Conservation (phyloP, 768 basidiomycete genomes). For the Bullera alba region DNA sequence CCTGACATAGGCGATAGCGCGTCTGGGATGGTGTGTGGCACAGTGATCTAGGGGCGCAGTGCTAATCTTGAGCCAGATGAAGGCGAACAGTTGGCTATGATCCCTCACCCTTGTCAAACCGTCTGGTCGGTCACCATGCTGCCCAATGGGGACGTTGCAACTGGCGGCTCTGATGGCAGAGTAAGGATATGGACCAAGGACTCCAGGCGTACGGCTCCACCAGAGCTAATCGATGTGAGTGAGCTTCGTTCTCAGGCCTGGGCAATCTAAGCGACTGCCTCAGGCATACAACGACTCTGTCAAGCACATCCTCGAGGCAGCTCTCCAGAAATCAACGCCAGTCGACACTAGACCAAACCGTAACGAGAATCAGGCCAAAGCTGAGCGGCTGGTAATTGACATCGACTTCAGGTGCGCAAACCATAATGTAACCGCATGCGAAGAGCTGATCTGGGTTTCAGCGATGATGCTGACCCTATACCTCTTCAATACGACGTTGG, state of each 20-base stretch:
- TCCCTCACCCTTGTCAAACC: conserved; percentile 41
- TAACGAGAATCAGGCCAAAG: no score
- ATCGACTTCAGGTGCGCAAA: conserved; percentile 29
- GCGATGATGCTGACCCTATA: conserved; percentile 35
- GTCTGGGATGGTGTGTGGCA: conserved; percentile 34
- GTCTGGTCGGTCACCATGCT: conserved; percentile 41
- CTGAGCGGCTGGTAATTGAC: conserved; percentile 22
- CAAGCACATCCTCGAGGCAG: no score
- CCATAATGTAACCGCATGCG: no score
- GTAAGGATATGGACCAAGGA: conserved; percentile 33
- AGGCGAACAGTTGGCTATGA: conserved; percentile 2
- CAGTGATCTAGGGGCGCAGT: not conserved
- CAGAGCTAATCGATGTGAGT: conserved; percentile 15
- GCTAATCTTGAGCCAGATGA: not conserved
- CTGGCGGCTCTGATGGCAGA: conserved; percentile 36
- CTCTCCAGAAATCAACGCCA: no score
- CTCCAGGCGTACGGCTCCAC: conserved; percentile 11
- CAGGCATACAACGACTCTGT: no score
- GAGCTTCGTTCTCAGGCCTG: not conserved
- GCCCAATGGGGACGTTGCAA: conserved; percentile 39
- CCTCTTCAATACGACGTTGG: conserved; percentile 18
- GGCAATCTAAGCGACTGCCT: not conserved
- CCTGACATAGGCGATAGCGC: conserved; percentile 8
- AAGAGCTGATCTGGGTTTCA: not conserved
- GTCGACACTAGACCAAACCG: no score